Conservation (phyloP, 768 basidiomycete genomes). For the Kwoniella bestiolae region DNA sequence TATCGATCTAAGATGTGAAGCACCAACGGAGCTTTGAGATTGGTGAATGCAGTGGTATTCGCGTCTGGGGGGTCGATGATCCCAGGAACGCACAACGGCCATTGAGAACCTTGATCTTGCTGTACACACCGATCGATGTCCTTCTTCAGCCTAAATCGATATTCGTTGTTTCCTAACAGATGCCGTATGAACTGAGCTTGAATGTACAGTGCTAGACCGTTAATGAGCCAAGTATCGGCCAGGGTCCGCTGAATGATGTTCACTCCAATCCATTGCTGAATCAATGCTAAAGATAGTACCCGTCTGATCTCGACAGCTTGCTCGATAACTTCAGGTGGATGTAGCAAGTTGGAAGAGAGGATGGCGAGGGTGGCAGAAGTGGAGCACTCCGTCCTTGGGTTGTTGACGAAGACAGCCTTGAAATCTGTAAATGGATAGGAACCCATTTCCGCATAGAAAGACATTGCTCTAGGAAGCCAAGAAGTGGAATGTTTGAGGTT, state of each 20-base stretch:
- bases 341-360: slow-evolving; percentile 76
- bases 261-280: slow-evolving; percentile 95
- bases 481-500: slow-evolving; percentile 71
- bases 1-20: slow-evolving; percentile 93
- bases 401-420: slow-evolving; percentile 92
- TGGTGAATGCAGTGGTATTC: slow-evolving; percentile 79
- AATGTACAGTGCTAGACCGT: slow-evolving; percentile 88
- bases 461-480: slow-evolving; percentile 83
- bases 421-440: slow-evolving; percentile 92
- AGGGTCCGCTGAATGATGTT: slow-evolving; percentile 92
- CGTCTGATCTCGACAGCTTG: slow-evolving; percentile 90
- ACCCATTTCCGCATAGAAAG: slow-evolving; percentile 86
- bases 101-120: slow-evolving; percentile 83
- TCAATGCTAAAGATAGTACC: slow-evolving; percentile 80
- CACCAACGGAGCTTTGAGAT: slow-evolving; percentile 93
- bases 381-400: slow-evolving; percentile 77
- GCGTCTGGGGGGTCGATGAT: slow-evolving; percentile 81
- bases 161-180: slow-evolving; percentile 94
- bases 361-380: slow-evolving; percentile 84
- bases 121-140: slow-evolving; percentile 92
- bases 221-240: slow-evolving; percentile 96
- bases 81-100: slow-evolving; percentile 91
- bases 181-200: slow-evolving; percentile 83
- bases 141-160: slow-evolving; percentile 89
- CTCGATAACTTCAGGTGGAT: slow-evolving; percentile 87